Conservation (phyloP, 306 rosid genomes). For the Vigna reflexopilosa region DNA sequence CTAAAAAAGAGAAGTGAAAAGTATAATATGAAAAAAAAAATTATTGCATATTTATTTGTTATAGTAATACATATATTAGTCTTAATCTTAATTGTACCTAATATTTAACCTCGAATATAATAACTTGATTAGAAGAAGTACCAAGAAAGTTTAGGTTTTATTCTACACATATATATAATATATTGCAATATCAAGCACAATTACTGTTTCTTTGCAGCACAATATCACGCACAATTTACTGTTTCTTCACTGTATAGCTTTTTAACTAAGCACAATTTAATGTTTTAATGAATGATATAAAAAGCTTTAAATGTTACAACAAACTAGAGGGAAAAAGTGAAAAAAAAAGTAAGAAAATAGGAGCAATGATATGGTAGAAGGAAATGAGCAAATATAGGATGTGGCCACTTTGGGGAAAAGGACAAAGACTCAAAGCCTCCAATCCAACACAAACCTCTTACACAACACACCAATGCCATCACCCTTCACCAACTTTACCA, state of each 20-base stretch:
- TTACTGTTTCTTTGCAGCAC: background rate
- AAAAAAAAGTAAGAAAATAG: background rate
- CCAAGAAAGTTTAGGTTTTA: too few relatives aligned
- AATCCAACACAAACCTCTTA: constrained; percentile 4
- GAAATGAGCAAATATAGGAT: background rate
- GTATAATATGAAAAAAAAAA: too few relatives aligned
- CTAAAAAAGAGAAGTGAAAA: too few relatives aligned
- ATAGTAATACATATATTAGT: too few relatives aligned
- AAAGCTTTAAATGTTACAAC: background rate
- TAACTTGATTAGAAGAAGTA: background rate
- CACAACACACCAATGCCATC: constrained; percentile 30
- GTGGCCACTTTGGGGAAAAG: background rate
- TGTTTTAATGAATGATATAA: background rate
- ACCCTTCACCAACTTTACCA: constrained; percentile 41
- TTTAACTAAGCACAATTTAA: too few relatives aligned
- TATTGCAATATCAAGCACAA: too few relatives aligned
- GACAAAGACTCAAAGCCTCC: constrained; percentile 10
- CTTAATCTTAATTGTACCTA: too few relatives aligned
- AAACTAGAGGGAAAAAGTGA: background rate
- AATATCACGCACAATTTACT: background rate
- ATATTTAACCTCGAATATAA: too few relatives aligned
- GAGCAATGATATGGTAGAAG: background rate
- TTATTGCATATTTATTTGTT: too few relatives aligned
- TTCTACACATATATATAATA: background rate
- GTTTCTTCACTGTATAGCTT: too few relatives aligned